phyloP scores from a whole-genome alignment of 2,329 filamentous ascomycete genomes.

The Aspergillus ruber region DNA sequence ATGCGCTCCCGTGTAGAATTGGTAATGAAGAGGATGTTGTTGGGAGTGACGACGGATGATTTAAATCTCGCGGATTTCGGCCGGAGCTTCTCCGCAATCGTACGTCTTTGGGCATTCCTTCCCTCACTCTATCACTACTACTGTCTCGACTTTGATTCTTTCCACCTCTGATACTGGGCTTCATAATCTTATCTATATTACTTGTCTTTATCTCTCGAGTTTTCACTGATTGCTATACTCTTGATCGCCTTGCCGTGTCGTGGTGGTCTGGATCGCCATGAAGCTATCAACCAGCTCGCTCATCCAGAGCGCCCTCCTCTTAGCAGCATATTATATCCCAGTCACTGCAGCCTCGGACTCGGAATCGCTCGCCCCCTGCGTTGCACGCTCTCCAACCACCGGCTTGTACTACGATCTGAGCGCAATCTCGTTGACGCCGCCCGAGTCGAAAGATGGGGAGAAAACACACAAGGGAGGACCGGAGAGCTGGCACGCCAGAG shows the following conservation, averaged over 20 bases:
- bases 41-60: constrained; percentile 16
- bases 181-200: too few species aligned
- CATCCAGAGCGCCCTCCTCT: constrained; percentile 26
- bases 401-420: constrained; percentile 60
- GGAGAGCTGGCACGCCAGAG: constrained; percentile 44
- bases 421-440: constrained; percentile 48
- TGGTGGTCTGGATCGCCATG: constrained; percentile 18
- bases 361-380: constrained; percentile 49
- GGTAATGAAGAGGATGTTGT: neutral
- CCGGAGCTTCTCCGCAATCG: constrained; percentile 12
- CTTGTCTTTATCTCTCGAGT: too few species aligned
- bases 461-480: constrained; percentile 33
- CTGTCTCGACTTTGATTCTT: too few species aligned
- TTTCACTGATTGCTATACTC: too few species aligned
- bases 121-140: too few species aligned
- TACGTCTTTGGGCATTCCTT: neutral
- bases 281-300: constrained; percentile 24
- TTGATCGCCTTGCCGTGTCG: neutral
- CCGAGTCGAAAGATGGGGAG: constrained; percentile 35
- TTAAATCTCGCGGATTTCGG: constrained; percentile 6
- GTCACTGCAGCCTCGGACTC: constrained; percentile 32
- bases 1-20: neutral
- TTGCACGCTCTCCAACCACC: constrained; percentile 55
- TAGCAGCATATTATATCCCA: constrained; percentile 23
- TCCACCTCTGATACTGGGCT: too few species aligned